Evolutionary conservation across 2,329 filamentous ascomycete species (phyloP).

Genomic region (Chaetomiaceae sp.): DNA sequence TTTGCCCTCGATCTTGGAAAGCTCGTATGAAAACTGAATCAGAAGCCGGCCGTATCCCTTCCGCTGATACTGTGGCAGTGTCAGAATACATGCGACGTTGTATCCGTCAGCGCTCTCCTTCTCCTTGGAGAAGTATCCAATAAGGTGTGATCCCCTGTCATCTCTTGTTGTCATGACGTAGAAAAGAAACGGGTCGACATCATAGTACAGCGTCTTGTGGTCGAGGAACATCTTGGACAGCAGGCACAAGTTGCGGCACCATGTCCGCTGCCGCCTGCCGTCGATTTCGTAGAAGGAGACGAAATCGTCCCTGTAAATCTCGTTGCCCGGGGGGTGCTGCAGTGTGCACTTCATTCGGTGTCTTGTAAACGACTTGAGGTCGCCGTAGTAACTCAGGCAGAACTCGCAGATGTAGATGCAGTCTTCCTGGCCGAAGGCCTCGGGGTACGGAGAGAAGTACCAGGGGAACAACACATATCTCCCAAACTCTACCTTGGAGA

Average conservation of each 20-base stretch:
- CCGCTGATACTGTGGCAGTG: conserved; percentile 90
- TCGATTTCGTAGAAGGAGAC: conserved; percentile 98
- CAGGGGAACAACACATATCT: conserved; percentile 89
- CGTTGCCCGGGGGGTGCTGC: conserved; percentile 91
- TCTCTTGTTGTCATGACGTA: conserved; percentile 94
- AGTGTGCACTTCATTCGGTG: conserved; percentile 88
- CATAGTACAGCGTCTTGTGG: conserved; percentile 98
- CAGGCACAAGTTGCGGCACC: conserved; percentile 93
- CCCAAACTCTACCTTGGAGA: conserved; percentile 92
- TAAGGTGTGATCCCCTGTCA: conserved; percentile 85
- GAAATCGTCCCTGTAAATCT: conserved; percentile 92
- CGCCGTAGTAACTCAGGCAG: conserved; percentile 86
- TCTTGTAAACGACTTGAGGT: conserved; percentile 74
- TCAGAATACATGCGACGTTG: conserved; percentile 97
- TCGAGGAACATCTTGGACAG: conserved; percentile 95
- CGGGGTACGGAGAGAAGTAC: conserved; percentile 98
- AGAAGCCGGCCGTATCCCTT: conserved; percentile 90
- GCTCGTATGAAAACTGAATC: conserved; percentile 96
- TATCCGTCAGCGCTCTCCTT: conserved; percentile 96
- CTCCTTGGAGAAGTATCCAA: conserved; percentile 99
- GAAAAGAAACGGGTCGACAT: conserved; percentile 98
- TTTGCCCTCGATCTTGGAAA: conserved; percentile 92
- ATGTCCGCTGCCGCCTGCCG: conserved; percentile 86
- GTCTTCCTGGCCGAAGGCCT: conserved; percentile 81
- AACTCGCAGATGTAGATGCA: conserved; percentile 97